Evolutionary conservation across 2,329 filamentous ascomycete genomes (phyloP).

Genomic region (Phialophora expanda): DNA sequence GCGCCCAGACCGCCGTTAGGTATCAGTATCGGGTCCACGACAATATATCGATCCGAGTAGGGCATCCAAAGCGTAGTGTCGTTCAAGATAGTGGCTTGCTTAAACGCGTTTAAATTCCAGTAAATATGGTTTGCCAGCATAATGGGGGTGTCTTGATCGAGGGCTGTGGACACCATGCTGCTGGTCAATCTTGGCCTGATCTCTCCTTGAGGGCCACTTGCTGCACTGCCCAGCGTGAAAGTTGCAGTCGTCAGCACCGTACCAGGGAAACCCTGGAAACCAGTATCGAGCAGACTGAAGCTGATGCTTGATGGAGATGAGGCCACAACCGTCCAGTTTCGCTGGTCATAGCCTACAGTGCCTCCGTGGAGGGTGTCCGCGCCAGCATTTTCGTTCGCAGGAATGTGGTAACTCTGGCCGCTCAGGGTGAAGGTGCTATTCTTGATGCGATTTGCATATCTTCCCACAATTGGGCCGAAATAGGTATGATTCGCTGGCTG

Average conservation of each 20-base stretch:
- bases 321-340: constrained; percentile 57
- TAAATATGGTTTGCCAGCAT: constrained; percentile 59
- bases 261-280: constrained; percentile 53
- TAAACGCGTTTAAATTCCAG: constrained; percentile 59
- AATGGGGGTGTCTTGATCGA: constrained; percentile 56
- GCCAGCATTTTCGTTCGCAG: constrained; percentile 59
- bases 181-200: constrained; percentile 50
- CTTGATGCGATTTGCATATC: constrained; percentile 62
- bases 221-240: constrained; percentile 50
- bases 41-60: constrained; percentile 53
- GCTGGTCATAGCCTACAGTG: constrained; percentile 53
- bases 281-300: constrained; percentile 53
- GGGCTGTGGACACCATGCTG: constrained; percentile 51
- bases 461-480: constrained; percentile 56
- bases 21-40: constrained; percentile 67
- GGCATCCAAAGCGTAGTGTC: constrained; percentile 53
- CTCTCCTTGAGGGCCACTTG: constrained; percentile 47
- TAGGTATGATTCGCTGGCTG: constrained; percentile 47
- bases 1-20: constrained; percentile 77
- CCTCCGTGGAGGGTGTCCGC: constrained; percentile 60
- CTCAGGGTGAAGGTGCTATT: constrained; percentile 62
- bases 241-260: constrained; percentile 54
- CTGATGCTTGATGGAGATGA: constrained; percentile 51
- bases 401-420: constrained; percentile 54
- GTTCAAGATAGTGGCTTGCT: constrained; percentile 50